Conservation (phyloP, 208 protist species). For the Endotrypanum monterogeii region DNA sequence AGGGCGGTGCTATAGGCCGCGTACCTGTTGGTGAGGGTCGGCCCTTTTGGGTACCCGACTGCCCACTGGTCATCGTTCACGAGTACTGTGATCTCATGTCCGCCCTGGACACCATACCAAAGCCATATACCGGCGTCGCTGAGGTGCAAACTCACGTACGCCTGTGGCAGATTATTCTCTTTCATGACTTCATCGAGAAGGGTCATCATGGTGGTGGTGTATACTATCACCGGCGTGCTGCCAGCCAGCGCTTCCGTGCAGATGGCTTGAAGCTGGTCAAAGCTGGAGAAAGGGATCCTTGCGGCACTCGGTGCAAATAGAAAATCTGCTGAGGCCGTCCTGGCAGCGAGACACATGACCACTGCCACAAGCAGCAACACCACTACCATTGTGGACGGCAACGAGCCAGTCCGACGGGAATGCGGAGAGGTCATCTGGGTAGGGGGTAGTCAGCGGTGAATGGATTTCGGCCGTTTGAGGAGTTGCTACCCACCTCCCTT, state of each 20-base stretch:
- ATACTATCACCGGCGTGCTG: conserved; percentile 4
- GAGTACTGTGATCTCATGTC: not conserved
- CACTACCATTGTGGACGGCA: not conserved
- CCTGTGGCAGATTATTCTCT: not conserved
- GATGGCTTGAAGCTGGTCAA: conserved; percentile 3
- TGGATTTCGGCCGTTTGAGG: not conserved
- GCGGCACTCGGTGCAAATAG: conserved; percentile 6
- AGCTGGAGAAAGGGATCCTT: conserved; percentile 2
- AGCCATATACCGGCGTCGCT: conserved; percentile 1
- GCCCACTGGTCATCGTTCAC: conserved; percentile 7
- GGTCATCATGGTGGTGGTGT: not conserved
- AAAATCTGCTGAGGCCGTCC: not conserved
- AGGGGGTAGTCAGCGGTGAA: not conserved
- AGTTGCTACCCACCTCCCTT: no score
- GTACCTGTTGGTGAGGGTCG: conserved; percentile 6
- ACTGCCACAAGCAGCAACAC: not conserved
- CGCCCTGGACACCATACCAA: conserved; percentile 3
- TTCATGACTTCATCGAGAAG: not conserved
- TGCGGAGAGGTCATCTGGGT: not conserved
- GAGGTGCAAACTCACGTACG: conserved; percentile 22
- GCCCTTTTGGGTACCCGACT: conserved; percentile 7
- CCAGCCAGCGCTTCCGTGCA: conserved; percentile 4
- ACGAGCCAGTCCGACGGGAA: not conserved
- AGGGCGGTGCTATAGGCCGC: conserved; percentile 11
- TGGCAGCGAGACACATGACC: not conserved